Percentiles rank a stretch among this genome's conserved stretches.
Evolutionary conservation across 208 protist species (phyloP).

Genomic region (Trypanosoma cruzi): DNA sequence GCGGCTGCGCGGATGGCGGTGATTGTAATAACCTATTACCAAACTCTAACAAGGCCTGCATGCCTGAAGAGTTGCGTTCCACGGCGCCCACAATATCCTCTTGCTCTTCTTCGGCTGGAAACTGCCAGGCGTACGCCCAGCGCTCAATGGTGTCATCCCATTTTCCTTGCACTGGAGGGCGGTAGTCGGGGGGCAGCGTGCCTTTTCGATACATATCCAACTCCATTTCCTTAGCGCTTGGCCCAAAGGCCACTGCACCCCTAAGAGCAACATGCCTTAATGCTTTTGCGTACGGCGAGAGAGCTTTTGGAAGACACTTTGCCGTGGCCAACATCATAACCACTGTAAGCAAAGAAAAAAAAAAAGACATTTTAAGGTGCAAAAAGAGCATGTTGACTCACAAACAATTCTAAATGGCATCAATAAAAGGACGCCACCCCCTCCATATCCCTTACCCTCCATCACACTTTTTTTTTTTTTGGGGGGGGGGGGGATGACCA

Average conservation of each 20-base stretch:
- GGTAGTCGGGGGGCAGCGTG: constrained; percentile 81
- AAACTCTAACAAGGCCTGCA: constrained; percentile 71
- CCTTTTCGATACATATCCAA: constrained; percentile 79
- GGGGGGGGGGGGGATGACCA: no score
- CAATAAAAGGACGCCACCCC: neutral
- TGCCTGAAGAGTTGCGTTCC: constrained; percentile 49
- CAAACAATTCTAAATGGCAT: neutral
- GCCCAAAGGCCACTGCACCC: constrained; percentile 72
- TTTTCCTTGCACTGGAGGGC: constrained; percentile 79
- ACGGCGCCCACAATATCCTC: constrained; percentile 54
- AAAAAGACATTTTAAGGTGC: constrained; percentile 21
- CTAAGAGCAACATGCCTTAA: constrained; percentile 84
- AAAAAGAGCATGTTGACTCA: constrained; percentile 4
- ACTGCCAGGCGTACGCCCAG: constrained; percentile 93
- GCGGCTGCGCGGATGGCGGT: constrained; percentile 33
- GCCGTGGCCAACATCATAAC: constrained; percentile 24
- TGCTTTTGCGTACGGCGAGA: constrained; percentile 90
- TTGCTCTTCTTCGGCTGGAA: constrained; percentile 77
- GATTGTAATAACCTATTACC: constrained; percentile 45
- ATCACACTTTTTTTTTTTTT: neutral
- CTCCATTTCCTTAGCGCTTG: constrained; percentile 83
- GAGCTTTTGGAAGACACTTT: constrained; percentile 43
- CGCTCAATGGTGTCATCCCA: constrained; percentile 93
- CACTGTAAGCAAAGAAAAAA: constrained; percentile 18
- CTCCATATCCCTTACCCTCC: no score